Base-by-base conservation (phyloP, 176 grass and related monocot genomes). In the Tuctoria greenei region DNA sequence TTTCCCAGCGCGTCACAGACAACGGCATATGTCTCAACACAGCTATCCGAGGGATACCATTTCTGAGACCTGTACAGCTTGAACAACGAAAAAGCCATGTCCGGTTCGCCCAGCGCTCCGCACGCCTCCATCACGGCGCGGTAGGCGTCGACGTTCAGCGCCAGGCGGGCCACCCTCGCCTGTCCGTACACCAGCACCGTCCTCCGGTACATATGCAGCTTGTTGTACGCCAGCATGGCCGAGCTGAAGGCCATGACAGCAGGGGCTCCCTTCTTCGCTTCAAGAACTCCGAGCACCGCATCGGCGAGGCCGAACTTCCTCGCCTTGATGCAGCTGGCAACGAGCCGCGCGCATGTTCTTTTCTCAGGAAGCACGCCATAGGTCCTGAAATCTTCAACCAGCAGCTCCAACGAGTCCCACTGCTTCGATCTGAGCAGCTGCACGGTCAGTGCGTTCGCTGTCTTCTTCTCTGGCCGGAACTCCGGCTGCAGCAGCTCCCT, bases 221-320 rank as follows among this genome's bases (percentile, higher is more conserved):
- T 89, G 91, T 92, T 98, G 86, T 94, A 94, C 71, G 86, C 84
- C 58, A 57, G 75, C 95, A 98, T 79, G 64, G 95, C 95, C 0
- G 87, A 80, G 69, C 72, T 43, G 80, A 94, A 98, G 82, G 81
- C 82, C 55, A 75, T 45, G 28, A 57, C 40, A 0, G 86, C 88
- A 43, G 76, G 7, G 37, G 59, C 72, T 2, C 80, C 91, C 69
- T 88, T 91, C 79, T 83, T 88, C n/a, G 35, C 72, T 15, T 86
- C 79, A 36, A 91, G 61, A 14, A 83, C 24, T 10, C 76, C 72
- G 16, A 98, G 86, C 81, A 92, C 39, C n/a, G 69, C 61, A 9
- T 98, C 86, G 8, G 87, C 85, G 49, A 98, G 85, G 23, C 69
- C 86, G 59, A 98, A 90, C 79, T 84, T 82, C 70, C 88, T 80